phyloP scores from a whole-genome alignment of 1,284 basidiomycete species.

The Apiotrichum veenhuisii region DNA sequence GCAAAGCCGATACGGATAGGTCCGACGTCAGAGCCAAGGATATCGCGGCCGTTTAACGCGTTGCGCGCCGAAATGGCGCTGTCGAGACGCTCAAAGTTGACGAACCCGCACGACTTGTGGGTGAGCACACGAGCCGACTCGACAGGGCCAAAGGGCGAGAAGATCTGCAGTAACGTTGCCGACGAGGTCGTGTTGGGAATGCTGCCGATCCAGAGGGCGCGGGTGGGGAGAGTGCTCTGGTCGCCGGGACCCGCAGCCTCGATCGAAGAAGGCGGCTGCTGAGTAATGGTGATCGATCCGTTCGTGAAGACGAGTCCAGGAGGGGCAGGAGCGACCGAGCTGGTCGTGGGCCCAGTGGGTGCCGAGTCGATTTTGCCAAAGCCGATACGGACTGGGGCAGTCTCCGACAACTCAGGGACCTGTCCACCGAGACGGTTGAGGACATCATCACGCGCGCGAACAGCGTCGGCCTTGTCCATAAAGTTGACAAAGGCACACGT shows the following conservation, averaged over 20 bases:
- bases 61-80: constrained; percentile 93
- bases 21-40: constrained; percentile 90
- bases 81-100: constrained; percentile 96
- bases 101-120: constrained; percentile 66
- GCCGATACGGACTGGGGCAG: constrained; percentile 90
- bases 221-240: constrained; percentile 67
- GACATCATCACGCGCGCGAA: constrained; percentile 94
- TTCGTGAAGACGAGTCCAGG: constrained; percentile 54
- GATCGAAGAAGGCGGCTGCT: constrained; percentile 18
- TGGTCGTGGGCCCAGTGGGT: constrained; percentile 70
- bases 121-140: constrained; percentile 93
- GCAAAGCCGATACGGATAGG: constrained; percentile 95
- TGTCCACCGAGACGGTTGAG: constrained; percentile 89
- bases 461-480: constrained; percentile 87
- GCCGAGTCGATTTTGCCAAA: constrained; percentile 96
- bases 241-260: constrained; percentile 28
- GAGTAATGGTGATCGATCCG: constrained; percentile 46
- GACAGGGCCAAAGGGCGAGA: constrained; percentile 94
- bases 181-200: constrained; percentile 91
- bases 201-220: constrained; percentile 92
- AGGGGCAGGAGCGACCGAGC: constrained; percentile 59
- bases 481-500: constrained; percentile 99
- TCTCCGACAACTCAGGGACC: constrained; percentile 80
- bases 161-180: constrained; percentile 74
- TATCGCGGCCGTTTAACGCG: constrained; percentile 89